phyloP scores from a whole-genome alignment of 306 rosid genomes.

The Echinosophora koreensis region DNA sequence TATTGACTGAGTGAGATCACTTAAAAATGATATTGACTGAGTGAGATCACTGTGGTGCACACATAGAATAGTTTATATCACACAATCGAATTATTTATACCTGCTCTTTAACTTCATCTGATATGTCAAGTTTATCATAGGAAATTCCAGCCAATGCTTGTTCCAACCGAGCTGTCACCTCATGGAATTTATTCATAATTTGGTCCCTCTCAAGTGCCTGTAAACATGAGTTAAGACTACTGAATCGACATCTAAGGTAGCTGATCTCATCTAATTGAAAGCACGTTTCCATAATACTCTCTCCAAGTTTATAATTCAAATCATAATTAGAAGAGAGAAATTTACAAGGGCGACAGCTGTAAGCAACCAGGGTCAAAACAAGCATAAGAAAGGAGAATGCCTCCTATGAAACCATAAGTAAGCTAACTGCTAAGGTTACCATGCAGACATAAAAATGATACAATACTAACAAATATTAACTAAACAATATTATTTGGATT shows the following conservation, averaged over 20 bases:
- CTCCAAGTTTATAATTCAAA: slow-evolving; percentile 27
- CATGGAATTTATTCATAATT: slow-evolving; percentile 72
- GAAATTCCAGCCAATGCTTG: slow-evolving; percentile 77
- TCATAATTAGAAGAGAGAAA: background rate
- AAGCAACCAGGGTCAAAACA: slow-evolving; percentile 32
- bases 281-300: slow-evolving; percentile 23
- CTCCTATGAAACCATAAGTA: slow-evolving; percentile 19
- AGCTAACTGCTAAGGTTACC: background rate
- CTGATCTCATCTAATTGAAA: slow-evolving; percentile 22
- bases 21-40: background rate
- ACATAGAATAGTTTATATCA: background rate
- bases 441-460: slow-evolving; percentile 11
- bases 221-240: slow-evolving; percentile 24
- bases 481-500: slow-evolving; percentile 17
- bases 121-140: slow-evolving; percentile 80
- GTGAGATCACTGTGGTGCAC: background rate
- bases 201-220: slow-evolving; percentile 92
- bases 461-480: background rate
- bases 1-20: background rate
- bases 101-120: slow-evolving; percentile 99
- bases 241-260: slow-evolving; percentile 43
- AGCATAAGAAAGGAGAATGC: slow-evolving; percentile 12
- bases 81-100: slow-evolving; percentile 52
- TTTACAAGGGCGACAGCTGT: background rate
- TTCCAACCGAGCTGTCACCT: slow-evolving; percentile 77